Evolutionary conservation across 2,329 filamentous ascomycete genomes (phyloP), one percentile per base, ranked within the genome.

Genomic region (Cytospora mali): DNA sequence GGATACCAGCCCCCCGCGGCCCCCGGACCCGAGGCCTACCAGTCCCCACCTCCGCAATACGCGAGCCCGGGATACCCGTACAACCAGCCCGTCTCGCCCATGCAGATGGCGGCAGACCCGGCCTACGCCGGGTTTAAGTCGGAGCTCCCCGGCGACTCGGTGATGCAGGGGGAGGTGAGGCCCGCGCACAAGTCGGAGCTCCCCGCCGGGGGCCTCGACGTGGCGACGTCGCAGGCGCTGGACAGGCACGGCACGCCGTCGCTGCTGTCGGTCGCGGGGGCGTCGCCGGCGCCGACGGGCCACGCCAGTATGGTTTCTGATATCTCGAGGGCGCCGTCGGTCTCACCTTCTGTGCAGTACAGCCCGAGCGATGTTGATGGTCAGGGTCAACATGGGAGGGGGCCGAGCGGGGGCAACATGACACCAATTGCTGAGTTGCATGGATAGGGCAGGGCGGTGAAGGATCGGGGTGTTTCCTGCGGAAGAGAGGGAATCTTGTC

Each of bases 241-340:
- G 23, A 42, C 0, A 42, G 57, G 35, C 27, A 48, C 31, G 57
- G 49, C 3, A 60, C 57, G 14, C 50, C 50, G 25, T 60, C 57
- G 5, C 5, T 60, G 50, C 9, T 60, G 5, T 60, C 57, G 33
- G 53, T 60, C 23, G 49, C 50, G 13, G 50, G 49, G 35, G 33
- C 57, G 33, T 53, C 57, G 6, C 9, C 28, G 6, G 57, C 50
- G 2, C 42, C 42, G 14, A 10, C 28, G 3, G 57, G 57, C 2
- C 57, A 27, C 18, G 49, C 29, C 27, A 60, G 57, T n/a, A 54
- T 60, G 50, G 35, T 60, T 2, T 60, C 50, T 28, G 58, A 49
- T 23, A 29, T 60, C 14, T 60, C 58, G 39, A 48, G 50, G 31
- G 23, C 54, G 14, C 54, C 35, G 27, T 58, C 56, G 11, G 56